These are phyloP conservation scores for Cercospora sojina DNA, from an alignment of 2,329 filamentous ascomycete species.

Conservation along the genomic window DNA sequence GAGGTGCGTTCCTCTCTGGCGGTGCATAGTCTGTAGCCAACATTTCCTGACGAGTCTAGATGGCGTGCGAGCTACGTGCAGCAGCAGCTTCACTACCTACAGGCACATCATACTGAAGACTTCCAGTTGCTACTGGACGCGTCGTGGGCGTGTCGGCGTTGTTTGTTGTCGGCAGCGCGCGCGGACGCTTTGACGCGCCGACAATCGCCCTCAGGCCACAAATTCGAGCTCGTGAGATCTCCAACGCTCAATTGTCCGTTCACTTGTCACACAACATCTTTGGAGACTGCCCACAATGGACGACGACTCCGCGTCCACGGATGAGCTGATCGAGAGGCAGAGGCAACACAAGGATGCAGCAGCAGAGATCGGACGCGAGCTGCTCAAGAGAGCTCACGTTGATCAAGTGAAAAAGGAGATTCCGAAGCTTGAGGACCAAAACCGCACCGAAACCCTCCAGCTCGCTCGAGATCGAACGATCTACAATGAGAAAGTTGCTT, in stretches of 20 bases:
- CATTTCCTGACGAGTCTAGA: neutral
- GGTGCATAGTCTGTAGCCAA: neutral
- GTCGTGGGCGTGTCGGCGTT: neutral
- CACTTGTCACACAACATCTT: neutral
- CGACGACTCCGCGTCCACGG: too few species aligned
- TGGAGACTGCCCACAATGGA: neutral
- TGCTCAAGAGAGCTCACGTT: neutral
- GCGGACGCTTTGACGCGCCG: neutral
- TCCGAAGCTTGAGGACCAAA: too few species aligned
- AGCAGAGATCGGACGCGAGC: too few species aligned
- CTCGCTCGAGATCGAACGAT: too few species aligned
- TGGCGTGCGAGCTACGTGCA: too few species aligned
- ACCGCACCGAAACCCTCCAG: too few species aligned
- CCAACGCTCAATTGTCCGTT: neutral
- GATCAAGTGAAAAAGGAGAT: neutral
- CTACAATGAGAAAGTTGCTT: too few species aligned
- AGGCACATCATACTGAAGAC: neutral
- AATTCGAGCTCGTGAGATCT: neutral
- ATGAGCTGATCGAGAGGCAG: too few species aligned
- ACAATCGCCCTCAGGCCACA: neutral
- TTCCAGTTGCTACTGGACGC: neutral
- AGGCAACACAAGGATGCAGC: too few species aligned
- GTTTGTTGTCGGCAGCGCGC: neutral
- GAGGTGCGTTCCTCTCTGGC: neutral
- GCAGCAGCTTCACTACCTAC: neutral